Conservation (phyloP, 176 grass and related monocot genomes). For the Hordeum marinum region DNA sequence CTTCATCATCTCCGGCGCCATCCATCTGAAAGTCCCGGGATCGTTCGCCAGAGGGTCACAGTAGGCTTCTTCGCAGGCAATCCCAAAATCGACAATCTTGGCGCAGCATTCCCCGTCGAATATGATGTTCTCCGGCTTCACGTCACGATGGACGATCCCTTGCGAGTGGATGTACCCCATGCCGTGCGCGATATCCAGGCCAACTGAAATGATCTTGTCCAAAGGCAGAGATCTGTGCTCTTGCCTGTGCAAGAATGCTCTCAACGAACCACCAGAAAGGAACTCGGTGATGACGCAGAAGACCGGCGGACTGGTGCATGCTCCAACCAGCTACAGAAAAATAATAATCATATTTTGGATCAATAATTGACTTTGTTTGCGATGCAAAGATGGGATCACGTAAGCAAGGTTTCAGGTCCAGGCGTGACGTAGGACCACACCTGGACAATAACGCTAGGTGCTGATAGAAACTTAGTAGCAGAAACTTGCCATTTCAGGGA, state of each 20-base stretch:
- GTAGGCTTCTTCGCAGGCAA: slow-evolving; percentile 73
- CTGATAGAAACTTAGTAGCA: not conserved
- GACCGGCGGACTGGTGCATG: slow-evolving; percentile 58
- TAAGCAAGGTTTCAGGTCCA: not conserved
- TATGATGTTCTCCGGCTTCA: slow-evolving; percentile 97
- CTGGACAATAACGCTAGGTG: not conserved
- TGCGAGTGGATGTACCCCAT: slow-evolving; percentile 90
- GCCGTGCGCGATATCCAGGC: slow-evolving; percentile 66
- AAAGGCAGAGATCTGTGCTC: slow-evolving; percentile 65
- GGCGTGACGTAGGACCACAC: not conserved
- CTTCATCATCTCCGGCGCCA: slow-evolving; percentile 95
- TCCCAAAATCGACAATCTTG: slow-evolving; percentile 96
- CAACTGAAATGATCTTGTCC: slow-evolving; percentile 55
- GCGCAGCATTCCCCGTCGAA: slow-evolving; percentile 48
- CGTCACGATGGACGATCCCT: slow-evolving; percentile 82
- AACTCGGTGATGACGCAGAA: slow-evolving; percentile 90
- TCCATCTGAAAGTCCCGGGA: slow-evolving; percentile 92
- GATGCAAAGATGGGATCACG: not conserved
- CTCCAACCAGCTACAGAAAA: slow-evolving; percentile 63
- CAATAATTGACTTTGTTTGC: not conserved
- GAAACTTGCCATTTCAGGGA: not conserved
- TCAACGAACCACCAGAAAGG: slow-evolving; percentile 71
- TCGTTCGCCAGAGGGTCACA: slow-evolving; percentile 58
- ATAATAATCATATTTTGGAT: not conserved
- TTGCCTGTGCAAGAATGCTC: slow-evolving; percentile 81